phyloP scores from a whole-genome alignment of 2,329 filamentous ascomycete genomes.

The Ophiostoma sp. region DNA sequence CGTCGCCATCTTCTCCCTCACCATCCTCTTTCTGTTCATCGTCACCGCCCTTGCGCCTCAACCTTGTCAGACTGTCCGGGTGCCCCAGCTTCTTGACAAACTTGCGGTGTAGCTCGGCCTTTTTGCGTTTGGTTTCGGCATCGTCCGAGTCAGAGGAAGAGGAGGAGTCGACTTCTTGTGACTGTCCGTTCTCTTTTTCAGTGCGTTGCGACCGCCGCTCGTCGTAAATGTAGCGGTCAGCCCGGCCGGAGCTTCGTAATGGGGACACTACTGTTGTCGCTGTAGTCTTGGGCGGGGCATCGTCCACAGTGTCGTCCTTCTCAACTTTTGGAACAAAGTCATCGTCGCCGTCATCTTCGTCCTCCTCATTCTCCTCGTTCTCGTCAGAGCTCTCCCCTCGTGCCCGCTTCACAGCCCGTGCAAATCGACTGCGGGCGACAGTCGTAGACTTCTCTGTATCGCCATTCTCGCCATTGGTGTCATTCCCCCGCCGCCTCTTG shows the following conservation, averaged over 20 bases:
- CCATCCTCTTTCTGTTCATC: slow-evolving; percentile 49
- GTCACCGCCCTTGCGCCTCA: slow-evolving; percentile 57
- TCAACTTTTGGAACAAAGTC: neutral
- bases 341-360: neutral
- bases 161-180: slow-evolving; percentile 31
- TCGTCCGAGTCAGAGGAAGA: slow-evolving; percentile 30
- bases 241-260: slow-evolving; percentile 21
- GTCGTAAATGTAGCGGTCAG: slow-evolving; percentile 21
- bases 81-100: slow-evolving; percentile 91
- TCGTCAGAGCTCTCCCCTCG: neutral
- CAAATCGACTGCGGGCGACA: slow-evolving; percentile 31
- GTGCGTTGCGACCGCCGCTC: neutral
- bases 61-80: slow-evolving; percentile 73
- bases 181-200: neutral
- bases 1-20: slow-evolving; percentile 60
- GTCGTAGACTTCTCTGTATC: neutral
- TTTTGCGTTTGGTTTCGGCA: slow-evolving; percentile 43
- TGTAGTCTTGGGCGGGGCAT: neutral
- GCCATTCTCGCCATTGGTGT: neutral
- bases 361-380: slow-evolving; percentile 2
- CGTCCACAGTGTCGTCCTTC: neutral
- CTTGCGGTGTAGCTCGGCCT: slow-evolving; percentile 72
- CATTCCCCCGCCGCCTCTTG: slow-evolving; percentile 29
- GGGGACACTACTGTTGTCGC: neutral
- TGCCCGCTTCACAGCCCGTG: slow-evolving; percentile 47